A percentile compares a stretch with the other conserved stretches of the same genome.
phyloP scores from a whole-genome alignment of 257 asterid genomes.

The Sherardia arvensis region DNA sequence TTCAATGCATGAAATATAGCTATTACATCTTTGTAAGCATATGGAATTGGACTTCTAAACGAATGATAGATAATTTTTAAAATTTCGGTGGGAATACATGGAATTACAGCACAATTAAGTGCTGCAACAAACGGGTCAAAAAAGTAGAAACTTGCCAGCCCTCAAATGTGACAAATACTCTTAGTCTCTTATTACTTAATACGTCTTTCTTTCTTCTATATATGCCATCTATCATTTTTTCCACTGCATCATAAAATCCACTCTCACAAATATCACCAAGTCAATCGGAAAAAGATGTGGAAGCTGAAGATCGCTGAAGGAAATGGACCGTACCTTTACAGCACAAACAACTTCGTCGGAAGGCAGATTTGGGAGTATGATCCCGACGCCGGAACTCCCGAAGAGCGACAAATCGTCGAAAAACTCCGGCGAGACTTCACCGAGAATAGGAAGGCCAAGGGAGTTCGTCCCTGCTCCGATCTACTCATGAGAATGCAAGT shows the following conservation, averaged over 20 bases:
- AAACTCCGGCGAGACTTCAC: slow-evolving; percentile 13
- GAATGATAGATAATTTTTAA: no score
- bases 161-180: background rate
- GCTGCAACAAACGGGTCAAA: background rate
- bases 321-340: slow-evolving; percentile 21
- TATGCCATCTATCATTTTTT: no score
- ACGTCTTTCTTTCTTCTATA: background rate
- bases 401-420: slow-evolving; percentile 18
- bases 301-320: slow-evolving; percentile 30
- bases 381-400: slow-evolving; percentile 20
- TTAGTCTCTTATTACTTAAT: no score
- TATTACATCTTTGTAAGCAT: no score
- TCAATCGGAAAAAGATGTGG: slow-evolving; percentile 17
- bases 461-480: slow-evolving; percentile 25
- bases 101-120: background rate
- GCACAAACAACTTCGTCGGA: slow-evolving; percentile 26
- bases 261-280: background rate
- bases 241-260: background rate
- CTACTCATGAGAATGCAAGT: slow-evolving; percentile 32
- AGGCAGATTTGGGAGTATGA: slow-evolving; percentile 32
- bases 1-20: no score
- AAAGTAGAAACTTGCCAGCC: background rate
- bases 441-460: slow-evolving; percentile 9
- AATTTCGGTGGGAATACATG: background rate
- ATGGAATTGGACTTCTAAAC: no score